Base-by-base conservation (phyloP, 1,284 basidiomycete species). In the Nidula niveotomentosa region DNA sequence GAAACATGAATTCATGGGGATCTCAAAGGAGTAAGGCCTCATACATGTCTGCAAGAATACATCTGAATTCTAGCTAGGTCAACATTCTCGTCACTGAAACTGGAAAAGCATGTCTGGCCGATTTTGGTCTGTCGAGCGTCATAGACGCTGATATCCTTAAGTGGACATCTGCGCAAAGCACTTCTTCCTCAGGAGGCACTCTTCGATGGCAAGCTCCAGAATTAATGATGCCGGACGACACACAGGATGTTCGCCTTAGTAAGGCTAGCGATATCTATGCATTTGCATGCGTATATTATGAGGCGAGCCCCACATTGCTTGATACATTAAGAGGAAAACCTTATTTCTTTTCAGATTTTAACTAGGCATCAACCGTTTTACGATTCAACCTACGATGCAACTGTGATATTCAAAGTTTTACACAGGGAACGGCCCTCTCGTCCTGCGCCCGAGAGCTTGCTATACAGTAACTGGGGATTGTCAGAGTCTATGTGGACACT, bases 81-180 rank as follows among this genome's bases (percentile, higher is more conserved):
- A 69, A 69, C 44, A 68, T 71, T 35, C 65, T 71, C 30, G 59
- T 71, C 2, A 60, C 58, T 10, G 48, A 52, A 8, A 53, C 49
- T 6, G 61, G 60, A 15, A 55, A 59, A 9, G 69, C 68, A n/a
- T 68, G 67, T 36, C 52, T 71, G 3, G 65, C 65, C 7, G 69
- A 71, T 50, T 71, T 71, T 56, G 69, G 69, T 10, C 60, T 36
- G 46, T 56, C 30, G 4, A 30, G 30, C 30, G 30, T 30, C 30
- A 30, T 30, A 6, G 30, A 30, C 30, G 30, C 30, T 3, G 53
- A 62, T 9, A 54, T 60, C 9, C 52, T 60, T 2, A 57, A 51
- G 23, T 58, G 55, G 47, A 46, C 53, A 5, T 60, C 60, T 1
- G 49, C 56, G 5, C 57, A 55, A 6, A 60, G 57, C 15, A 44